Conservation (phyloP, 2,329 filamentous ascomycete genomes). For the Fusarium incarnatum region DNA sequence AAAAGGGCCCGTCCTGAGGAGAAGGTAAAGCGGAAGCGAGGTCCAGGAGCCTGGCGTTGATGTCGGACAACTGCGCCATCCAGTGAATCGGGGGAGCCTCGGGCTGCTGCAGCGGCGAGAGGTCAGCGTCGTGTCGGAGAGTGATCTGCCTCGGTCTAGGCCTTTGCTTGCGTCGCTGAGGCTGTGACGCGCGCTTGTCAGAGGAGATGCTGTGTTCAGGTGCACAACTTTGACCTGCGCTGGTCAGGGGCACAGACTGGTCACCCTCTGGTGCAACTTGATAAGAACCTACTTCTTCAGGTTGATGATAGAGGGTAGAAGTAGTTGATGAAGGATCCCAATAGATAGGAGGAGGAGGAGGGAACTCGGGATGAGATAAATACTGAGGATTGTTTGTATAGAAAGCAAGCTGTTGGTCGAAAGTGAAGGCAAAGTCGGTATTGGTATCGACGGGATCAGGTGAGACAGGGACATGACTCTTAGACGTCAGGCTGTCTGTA, state of each 20-base stretch:
- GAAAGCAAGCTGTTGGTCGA: slow-evolving; percentile 50
- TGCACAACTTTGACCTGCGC: slow-evolving; percentile 33
- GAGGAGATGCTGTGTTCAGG: slow-evolving; percentile 41
- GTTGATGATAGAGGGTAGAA: slow-evolving; percentile 27
- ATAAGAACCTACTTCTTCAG: slow-evolving; percentile 10
- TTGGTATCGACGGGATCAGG: slow-evolving; percentile 48
- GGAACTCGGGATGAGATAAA: slow-evolving; percentile 48
- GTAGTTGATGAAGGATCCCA: slow-evolving; percentile 20
- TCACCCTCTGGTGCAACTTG: slow-evolving; percentile 38
- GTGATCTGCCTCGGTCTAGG: slow-evolving; percentile 51
- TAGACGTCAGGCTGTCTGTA: slow-evolving; percentile 38
- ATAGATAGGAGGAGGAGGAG: slow-evolving; percentile 35
- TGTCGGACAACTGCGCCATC: slow-evolving; percentile 55
- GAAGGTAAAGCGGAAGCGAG: slow-evolving; percentile 52
- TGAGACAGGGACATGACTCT: slow-evolving; percentile 47
- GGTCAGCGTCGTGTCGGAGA: slow-evolving; percentile 41
- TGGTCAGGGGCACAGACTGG: slow-evolving; percentile 33
- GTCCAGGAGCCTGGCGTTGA: slow-evolving; percentile 54
- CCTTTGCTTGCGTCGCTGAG: slow-evolving; percentile 39
- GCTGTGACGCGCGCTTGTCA: slow-evolving; percentile 42
- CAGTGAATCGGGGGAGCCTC: slow-evolving; percentile 48
- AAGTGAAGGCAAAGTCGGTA: slow-evolving; percentile 52
- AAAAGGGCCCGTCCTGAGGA: slow-evolving; percentile 36
- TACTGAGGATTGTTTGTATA: slow-evolving; percentile 42
- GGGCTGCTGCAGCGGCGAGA: slow-evolving; percentile 33